phyloP scores from a whole-genome alignment of 257 asterid genomes.

The Galeopsis tetrahit region DNA sequence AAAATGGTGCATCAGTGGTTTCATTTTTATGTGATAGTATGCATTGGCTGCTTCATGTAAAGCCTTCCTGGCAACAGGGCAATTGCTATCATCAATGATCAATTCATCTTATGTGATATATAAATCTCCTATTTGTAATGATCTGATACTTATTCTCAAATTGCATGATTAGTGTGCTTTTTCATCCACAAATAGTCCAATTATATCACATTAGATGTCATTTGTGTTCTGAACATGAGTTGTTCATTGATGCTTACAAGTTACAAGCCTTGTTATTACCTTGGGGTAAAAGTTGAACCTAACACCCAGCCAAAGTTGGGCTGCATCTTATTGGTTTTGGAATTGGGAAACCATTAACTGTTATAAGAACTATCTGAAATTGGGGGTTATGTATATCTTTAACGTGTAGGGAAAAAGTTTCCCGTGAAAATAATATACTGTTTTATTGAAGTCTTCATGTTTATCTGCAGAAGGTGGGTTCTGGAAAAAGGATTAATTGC shows the following conservation, averaged over 20 bases:
- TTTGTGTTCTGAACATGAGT: slow-evolving; percentile 15
- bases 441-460: slow-evolving; percentile 38
- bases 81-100: neutral
- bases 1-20: slow-evolving; percentile 12
- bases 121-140: neutral
- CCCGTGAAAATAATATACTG: slow-evolving; percentile 19
- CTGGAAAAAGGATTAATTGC: slow-evolving; percentile 58
- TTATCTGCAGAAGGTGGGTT: slow-evolving; percentile 62
- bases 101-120: neutral
- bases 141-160: neutral
- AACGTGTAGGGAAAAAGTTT: neutral
- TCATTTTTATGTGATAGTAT: neutral
- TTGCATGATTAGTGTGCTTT: neutral
- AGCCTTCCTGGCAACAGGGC: neutral
- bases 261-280: slow-evolving; percentile 18
- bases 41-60: neutral
- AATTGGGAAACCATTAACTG: slow-evolving; percentile 15
- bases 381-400: neutral
- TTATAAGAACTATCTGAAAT: slow-evolving; percentile 18
- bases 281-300: slow-evolving; percentile 8
- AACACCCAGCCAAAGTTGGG: neutral
- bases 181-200: neutral
- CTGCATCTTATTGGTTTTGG: neutral
- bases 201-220: neutral
- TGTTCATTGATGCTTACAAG: neutral